Base-by-base conservation (phyloP, 129 eudicot species). In the Flaveria trinervia region DNA sequence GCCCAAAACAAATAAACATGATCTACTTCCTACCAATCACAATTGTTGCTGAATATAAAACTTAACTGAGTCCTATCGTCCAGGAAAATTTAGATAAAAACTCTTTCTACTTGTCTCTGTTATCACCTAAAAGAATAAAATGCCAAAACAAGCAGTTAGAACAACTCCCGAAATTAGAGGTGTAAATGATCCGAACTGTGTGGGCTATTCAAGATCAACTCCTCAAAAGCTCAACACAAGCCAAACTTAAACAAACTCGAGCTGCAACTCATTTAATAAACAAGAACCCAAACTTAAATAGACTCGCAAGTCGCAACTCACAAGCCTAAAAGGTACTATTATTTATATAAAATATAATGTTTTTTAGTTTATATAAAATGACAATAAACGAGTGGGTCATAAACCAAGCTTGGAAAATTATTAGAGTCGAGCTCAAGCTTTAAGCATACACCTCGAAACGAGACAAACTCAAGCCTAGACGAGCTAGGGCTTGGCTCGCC, bases 81-180 rank as follows among this genome's bases (percentile, higher is more conserved):
- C 78, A 25, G 44, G 55, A 41, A 12, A 51, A 66, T 23, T 39
- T 68, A 62, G 26, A 52, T 62, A 7, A 48, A 16, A 65, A 49
- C 67, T 52, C 74, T 66, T 60, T 76, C 84, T 83, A 73, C 48
- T 70, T 54, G 41, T 39, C 69, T 69, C 81, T 61, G 68, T 61
- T 28, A 72, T 74, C 77, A 60, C 82, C 77, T 75, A 12, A 36
- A 25, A 6, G 28, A 9, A 74, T 69, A 30, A 70, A 43, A 70
- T 48, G 14, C n/a, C 51, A 36, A 41, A 54, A 81, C 9, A 81
- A 45, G 60, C 10, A 16, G 78, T 20, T 36, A 69, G 49, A 77
- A 68, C 10, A 39, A 45, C 15, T 52, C 33, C 54, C 5, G 54
- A 45, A 45, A 45, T 8, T 45, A 45, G 49, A 12, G 13, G 12